Base-by-base conservation (phyloP, 1,139 yeast genomes). In the Taphrina wiesneri region DNA sequence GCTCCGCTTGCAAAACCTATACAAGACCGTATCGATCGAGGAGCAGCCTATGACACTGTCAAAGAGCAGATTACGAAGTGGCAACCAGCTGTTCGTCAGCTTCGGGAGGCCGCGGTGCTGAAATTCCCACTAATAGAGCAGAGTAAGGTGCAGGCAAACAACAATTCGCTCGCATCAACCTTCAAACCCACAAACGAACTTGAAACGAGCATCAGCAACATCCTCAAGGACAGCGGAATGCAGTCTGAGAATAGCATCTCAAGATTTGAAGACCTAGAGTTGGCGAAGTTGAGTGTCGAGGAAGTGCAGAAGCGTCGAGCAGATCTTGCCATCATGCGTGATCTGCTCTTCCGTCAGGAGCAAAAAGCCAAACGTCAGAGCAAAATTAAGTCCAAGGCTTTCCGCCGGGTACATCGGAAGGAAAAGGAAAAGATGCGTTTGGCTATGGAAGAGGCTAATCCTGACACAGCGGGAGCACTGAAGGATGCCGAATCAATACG, bases 311-410 rank as follows among this genome's bases (percentile, higher is more conserved):
- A 86, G 74, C 83, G 96, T 70, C 87, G 96, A 15, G 83, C 85
- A 67, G 97, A 93, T 76, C 82, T 93, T 71, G 83, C 98, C 72
- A 77, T 88, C 73, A 91, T 91, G 97, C 84, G 99, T 70, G 99
- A 93, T 74, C 82, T 93, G 70, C 90, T 93, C 96, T 93, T 91
- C 78, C 83, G 98, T 74, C 97, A 93, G 73, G 97, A 93, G 78
- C 85, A 86, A 73, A 87, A 90, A 74, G 91, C 98, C 23, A 90
- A 85, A 76, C 83, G 99, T 72, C 83, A 93, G 73, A 92, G 92
- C 79, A 93, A 92, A 78, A 93, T 93, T 77, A 93, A 93, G 77
- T 90, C 97, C 54, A 95, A 92, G 77, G 83, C 90, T 5, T 93
- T 86, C 77, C 90, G 90, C 73, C 87, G 89, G 74, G 87, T 92